Conservation (phyloP, 345 rosid species). For the Salix brachista region DNA sequence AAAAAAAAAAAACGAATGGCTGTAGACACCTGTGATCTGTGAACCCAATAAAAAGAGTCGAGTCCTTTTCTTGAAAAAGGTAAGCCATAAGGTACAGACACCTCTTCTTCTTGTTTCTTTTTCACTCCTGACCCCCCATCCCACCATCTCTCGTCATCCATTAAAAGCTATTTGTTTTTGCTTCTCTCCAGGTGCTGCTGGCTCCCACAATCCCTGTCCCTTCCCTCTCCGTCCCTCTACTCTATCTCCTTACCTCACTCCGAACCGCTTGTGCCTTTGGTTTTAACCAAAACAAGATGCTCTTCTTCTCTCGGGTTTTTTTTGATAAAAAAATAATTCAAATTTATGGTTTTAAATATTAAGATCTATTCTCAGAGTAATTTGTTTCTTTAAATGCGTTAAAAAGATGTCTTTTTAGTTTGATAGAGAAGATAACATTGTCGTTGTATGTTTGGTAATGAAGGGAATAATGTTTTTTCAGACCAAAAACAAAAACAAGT, state of each 20-base stretch:
- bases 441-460: too few species aligned
- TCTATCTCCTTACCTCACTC: too few species aligned
- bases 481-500: too few species aligned
- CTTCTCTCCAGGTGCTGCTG: neutral
- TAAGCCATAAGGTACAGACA: neutral
- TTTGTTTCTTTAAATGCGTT: too few species aligned
- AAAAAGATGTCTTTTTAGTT: too few species aligned
- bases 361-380: too few species aligned
- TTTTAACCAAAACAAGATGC: neutral
- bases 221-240: too few species aligned
- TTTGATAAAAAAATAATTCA: too few species aligned
- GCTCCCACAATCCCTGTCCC: neutral
- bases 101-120: neutral
- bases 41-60: slow-evolving; percentile 7
- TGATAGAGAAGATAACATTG: too few species aligned
- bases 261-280: neutral
- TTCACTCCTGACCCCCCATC: neutral
- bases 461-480: too few species aligned
- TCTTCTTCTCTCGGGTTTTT: neutral
- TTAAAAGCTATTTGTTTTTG: neutral
- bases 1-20: slow-evolving; percentile 12
- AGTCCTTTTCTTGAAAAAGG: slow-evolving; percentile 31
- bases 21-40: neutral
- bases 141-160: slow-evolving; percentile 19
- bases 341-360: too few species aligned